Evolutionary conservation across 257 asterid genomes (phyloP).

Genomic region (Lantana camara): DNA sequence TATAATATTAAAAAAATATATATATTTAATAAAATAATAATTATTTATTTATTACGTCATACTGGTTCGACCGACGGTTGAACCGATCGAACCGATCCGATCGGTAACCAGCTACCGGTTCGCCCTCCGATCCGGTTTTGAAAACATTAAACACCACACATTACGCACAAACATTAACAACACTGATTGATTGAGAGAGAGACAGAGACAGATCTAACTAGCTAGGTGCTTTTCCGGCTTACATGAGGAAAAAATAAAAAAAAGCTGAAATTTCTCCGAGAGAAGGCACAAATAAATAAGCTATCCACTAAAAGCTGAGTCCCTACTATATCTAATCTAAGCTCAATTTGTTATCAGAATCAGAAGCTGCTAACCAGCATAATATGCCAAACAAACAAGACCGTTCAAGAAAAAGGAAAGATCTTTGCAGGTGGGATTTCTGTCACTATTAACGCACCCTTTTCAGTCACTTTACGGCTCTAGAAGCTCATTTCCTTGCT

Average conservation of each 20-base stretch:
- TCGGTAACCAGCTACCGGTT: too few species aligned
- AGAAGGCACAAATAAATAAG: neutral
- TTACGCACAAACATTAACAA: too few species aligned
- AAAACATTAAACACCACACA: too few species aligned
- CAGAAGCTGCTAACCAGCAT: constrained; percentile 30
- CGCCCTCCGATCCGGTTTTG: too few species aligned
- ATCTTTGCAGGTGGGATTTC: constrained; percentile 28
- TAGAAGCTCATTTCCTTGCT: neutral
- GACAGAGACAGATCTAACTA: constrained; percentile 13
- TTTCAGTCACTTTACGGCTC: constrained; percentile 16
- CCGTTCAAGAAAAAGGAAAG: constrained; percentile 23
- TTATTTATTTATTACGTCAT: too few species aligned
- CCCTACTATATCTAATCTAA: neutral
- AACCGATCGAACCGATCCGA: too few species aligned
- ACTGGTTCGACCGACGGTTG: too few species aligned
- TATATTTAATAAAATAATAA: too few species aligned
- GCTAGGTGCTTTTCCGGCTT: constrained; percentile 18
- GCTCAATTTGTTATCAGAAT: constrained; percentile 18
- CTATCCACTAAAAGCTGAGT: constrained; percentile 31
- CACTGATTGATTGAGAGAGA: constrained; percentile 18
- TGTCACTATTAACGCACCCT: constrained; percentile 32
- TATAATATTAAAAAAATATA: too few species aligned
- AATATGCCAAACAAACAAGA: constrained; percentile 36
- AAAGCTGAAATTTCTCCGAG: constrained; percentile 26
- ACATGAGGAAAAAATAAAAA: too few species aligned